Evolutionary conservation across 129 eudicot species (phyloP).

Genomic region (sunflower (Helianthus annuus)): HanXRQr2.0-SUNRISE NC_035436.2:160175171-160175670

Average conservation of each 20-base stretch:
- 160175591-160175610: slow-evolving; percentile 78
- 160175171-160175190: no score
- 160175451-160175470: background rate
- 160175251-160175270: no score
- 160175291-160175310: no score
- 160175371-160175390: background rate
- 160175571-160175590: slow-evolving; percentile 92
- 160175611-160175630: slow-evolving; percentile 97
- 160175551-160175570: slow-evolving; percentile 94
- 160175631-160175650: slow-evolving; percentile 95
- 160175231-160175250: no score
- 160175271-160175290: no score
- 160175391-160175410: background rate
- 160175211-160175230: no score
- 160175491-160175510: slow-evolving; percentile 1
- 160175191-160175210: no score
- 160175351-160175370: background rate
- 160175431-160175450: background rate
- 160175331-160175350: no score
- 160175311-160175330: no score
- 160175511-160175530: background rate
- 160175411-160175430: background rate
- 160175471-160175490: background rate
- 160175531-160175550: slow-evolving; percentile 8
- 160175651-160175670: slow-evolving; percentile 80